Evolutionary conservation across 2,329 filamentous ascomycete genomes (phyloP), one percentile per base, ranked within the genome.

Genomic region (Orbilia blumenaviensis): DNA sequence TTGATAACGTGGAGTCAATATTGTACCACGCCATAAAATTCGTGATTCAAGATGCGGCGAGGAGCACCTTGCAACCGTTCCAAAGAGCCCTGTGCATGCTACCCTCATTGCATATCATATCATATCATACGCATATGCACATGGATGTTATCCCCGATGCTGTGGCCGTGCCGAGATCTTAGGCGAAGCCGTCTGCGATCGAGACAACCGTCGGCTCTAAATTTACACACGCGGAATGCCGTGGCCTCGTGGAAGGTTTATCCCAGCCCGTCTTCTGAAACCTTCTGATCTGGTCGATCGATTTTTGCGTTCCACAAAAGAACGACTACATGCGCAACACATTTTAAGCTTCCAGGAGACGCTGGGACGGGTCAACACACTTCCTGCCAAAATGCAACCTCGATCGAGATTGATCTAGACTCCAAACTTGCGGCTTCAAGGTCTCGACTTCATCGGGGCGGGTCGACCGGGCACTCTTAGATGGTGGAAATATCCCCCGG

Each of bases 251-350:
- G 42, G 60, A 48, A 36, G 41, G 29, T 63, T 46, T 34, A 63
- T 63, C 60, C 36, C 60, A 46, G 41, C 29, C 25, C 27, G 27
- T 34, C 23, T n/a, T 27, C 32, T 44, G 56, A 61, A 61, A 63
- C 38, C 38, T 63, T 63, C 36, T 36, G 14, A 27, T 25, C 21
- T 36, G 14, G 41, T 25, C 21, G 41, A 42, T 44, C 41, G 36
- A 63, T 66, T 66, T 60, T 56, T 32, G 48, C 25, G 36, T 62
- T 34, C 48, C 42, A 44, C 21, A 48, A 44, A 54, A n/a, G n/a
- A 46, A 48, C 42, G 60, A 72, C 67, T 46, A 66, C 67, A 72
- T 16, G 29, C 38, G 12, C 67, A 72, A 72, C 67, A 72, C 67
- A 66, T 72, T 66, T 42, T 41, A 3, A 44, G 16, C 21, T 62